phyloP scores from a whole-genome alignment of 116 monocot genomes.

The Iris pallida region DNA sequence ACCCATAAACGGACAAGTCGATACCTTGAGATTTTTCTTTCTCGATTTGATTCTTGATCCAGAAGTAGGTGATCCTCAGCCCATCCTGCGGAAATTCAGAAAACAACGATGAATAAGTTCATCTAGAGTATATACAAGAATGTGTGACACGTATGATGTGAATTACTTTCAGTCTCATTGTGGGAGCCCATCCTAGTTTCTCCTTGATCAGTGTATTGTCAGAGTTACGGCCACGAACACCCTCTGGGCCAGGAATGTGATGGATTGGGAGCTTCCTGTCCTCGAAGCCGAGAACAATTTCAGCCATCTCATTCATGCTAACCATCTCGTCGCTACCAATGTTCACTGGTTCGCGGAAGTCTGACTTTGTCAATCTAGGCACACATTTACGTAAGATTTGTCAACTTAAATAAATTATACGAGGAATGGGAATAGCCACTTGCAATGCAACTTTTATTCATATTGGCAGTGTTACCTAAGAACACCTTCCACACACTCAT shows the following conservation, averaged over 20 bases:
- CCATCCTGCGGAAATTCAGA: conserved; percentile 59
- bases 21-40: conserved; percentile 70
- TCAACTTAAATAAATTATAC: neutral
- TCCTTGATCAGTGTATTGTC: conserved; percentile 94
- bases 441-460: neutral
- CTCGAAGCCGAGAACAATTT: conserved; percentile 88
- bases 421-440: neutral
- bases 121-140: too few species aligned
- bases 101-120: neutral
- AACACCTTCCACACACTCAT: conserved; percentile 96
- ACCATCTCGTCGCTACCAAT: conserved; percentile 99
- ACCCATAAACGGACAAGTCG: conserved; percentile 69
- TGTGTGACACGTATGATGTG: too few species aligned
- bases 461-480: conserved; percentile 43
- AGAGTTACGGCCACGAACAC: conserved; percentile 96
- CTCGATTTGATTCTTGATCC: conserved; percentile 58
- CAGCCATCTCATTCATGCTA: conserved; percentile 99
- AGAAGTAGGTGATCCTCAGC: conserved; percentile 64
- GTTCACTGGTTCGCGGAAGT: conserved; percentile 93
- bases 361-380: conserved; percentile 84
- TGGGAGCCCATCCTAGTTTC: conserved; percentile 94
- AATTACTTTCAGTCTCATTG: conserved; percentile 88
- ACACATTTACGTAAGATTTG: too few species aligned
- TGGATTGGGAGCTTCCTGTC: conserved; percentile 86
- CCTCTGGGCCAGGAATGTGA: conserved; percentile 98